A percentile compares a stretch with the other conserved stretches of the same genome.
These are phyloP conservation scores for Ceratocystis ficicola DNA, from an alignment of 2,329 filamentous ascomycete species.

Conservation along the genomic window DNA sequence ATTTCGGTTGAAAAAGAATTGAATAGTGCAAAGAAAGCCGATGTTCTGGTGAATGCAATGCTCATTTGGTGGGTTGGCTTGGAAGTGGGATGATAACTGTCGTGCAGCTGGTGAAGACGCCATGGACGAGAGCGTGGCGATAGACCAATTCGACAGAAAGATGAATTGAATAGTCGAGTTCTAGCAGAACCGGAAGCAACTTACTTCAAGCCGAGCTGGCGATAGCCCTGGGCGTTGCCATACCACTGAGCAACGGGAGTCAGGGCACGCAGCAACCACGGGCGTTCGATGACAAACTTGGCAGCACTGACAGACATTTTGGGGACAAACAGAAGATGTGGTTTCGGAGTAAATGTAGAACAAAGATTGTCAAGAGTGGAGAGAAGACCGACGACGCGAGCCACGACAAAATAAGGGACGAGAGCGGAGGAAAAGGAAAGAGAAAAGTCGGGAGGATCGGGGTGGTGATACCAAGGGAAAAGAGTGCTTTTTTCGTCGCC, in stretches of 20 bases:
- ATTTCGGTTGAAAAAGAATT: no score
- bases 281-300: slow-evolving; percentile 67
- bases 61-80: not conserved
- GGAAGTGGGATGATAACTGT: not conserved
- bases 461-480: slow-evolving; percentile 18
- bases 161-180: not conserved
- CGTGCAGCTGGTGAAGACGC: not conserved
- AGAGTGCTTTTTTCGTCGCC: slow-evolving; percentile 16
- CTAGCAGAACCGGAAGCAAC: slow-evolving; percentile 7
- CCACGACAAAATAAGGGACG: slow-evolving; percentile 1
- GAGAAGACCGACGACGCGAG: slow-evolving; percentile 11
- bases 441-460: slow-evolving; percentile 21
- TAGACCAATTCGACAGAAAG: slow-evolving; percentile 5
- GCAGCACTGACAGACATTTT: slow-evolving; percentile 61
- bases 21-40: no score
- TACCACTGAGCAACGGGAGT: slow-evolving; percentile 83
- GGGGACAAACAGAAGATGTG: slow-evolving; percentile 28
- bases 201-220: slow-evolving; percentile 79
- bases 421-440: slow-evolving; percentile 11
- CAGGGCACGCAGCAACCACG: slow-evolving; percentile 57
- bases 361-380: slow-evolving; percentile 27
- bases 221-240: slow-evolving; percentile 76
- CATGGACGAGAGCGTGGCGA: not conserved
- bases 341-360: slow-evolving; percentile 21
- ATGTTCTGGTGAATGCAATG: no score